Conservation (phyloP, 441 rosid species). For the Raphanus hybrid region DNA sequence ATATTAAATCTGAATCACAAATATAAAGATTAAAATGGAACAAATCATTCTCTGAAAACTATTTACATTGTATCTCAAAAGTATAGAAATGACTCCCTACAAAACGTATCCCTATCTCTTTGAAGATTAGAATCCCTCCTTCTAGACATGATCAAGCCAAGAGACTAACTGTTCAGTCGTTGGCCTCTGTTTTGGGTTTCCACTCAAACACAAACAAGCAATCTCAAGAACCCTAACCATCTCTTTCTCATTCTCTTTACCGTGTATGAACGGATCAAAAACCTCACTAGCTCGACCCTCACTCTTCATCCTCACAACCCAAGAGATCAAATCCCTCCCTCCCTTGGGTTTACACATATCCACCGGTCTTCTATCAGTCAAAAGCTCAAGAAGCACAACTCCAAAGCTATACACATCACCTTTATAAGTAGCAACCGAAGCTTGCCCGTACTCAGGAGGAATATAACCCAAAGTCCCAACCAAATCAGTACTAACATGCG, state of each 20-base stretch:
- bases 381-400: slow-evolving; percentile 81
- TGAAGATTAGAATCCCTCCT: slow-evolving; percentile 5
- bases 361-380: slow-evolving; percentile 78
- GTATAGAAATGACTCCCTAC: slow-evolving; percentile 30
- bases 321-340: slow-evolving; percentile 64
- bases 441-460: slow-evolving; percentile 82
- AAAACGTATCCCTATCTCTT: slow-evolving; percentile 8
- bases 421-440: slow-evolving; percentile 74
- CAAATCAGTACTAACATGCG: slow-evolving; percentile 78
- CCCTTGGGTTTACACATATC: slow-evolving; percentile 77
- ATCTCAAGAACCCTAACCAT: slow-evolving; percentile 61
- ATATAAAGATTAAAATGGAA: slow-evolving; percentile 6
- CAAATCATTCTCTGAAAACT: slow-evolving; percentile 35
- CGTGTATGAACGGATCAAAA: slow-evolving; percentile 56
- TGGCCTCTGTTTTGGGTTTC: slow-evolving; percentile 66
- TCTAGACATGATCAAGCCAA: slow-evolving; percentile 59
- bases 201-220: slow-evolving; percentile 63
- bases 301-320: slow-evolving; percentile 62
- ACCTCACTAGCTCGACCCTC: slow-evolving; percentile 66
- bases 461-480: slow-evolving; percentile 85
- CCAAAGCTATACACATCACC: slow-evolving; percentile 86
- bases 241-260: slow-evolving; percentile 63
- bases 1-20: slow-evolving; percentile 28
- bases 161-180: slow-evolving; percentile 64
- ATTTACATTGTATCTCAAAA: slow-evolving; percentile 39